phyloP scores from a whole-genome alignment of 2,329 filamentous ascomycete genomes.

The Aciculosporium take region DNA sequence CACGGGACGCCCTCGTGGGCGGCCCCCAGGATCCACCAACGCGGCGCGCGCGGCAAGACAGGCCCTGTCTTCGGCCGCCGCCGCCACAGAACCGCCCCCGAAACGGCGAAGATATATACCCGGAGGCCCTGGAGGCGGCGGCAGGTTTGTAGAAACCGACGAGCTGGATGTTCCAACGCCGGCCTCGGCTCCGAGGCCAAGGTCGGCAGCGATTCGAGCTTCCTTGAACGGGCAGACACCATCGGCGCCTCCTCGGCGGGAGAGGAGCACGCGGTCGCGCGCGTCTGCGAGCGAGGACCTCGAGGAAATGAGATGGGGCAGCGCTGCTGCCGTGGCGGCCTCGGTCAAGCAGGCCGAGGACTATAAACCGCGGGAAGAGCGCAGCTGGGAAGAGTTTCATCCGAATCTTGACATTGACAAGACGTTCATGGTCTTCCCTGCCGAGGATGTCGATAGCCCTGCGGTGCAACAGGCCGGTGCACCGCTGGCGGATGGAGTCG shows the following conservation, averaged over 20 bases:
- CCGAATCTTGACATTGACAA: slow-evolving; percentile 83
- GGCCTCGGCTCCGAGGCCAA: slow-evolving; percentile 25
- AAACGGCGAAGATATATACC: slow-evolving; percentile 71
- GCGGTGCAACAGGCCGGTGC: slow-evolving; percentile 15
- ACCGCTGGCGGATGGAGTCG: slow-evolving; percentile 22
- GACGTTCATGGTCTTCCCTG: slow-evolving; percentile 61
- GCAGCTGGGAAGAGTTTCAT: slow-evolving; percentile 96
- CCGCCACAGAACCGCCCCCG: slow-evolving; percentile 44
- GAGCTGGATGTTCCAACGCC: slow-evolving; percentile 42
- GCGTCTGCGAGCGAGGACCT: slow-evolving; percentile 36
- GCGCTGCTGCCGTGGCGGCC: slow-evolving; percentile 77
- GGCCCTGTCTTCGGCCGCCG: slow-evolving; percentile 18
- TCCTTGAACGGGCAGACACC: slow-evolving; percentile 22
- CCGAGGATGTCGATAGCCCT: slow-evolving; percentile 66
- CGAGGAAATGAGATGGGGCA: slow-evolving; percentile 61
- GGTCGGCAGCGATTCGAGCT: slow-evolving; percentile 29
- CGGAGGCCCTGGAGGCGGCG: slow-evolving; percentile 73
- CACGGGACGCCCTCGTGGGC: slow-evolving; percentile 31
- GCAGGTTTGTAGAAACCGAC: slow-evolving; percentile 66
- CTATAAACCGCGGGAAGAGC: slow-evolving; percentile 93
- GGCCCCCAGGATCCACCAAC: slow-evolving; percentile 30
- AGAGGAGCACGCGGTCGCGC: slow-evolving; percentile 42
- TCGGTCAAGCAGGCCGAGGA: slow-evolving; percentile 84
- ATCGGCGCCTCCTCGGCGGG: slow-evolving; percentile 37
- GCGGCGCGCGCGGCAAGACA: slow-evolving; percentile 26